Base-by-base conservation (phyloP, 257 asterid species). In the Fraxinus quadrangulata region DNA sequence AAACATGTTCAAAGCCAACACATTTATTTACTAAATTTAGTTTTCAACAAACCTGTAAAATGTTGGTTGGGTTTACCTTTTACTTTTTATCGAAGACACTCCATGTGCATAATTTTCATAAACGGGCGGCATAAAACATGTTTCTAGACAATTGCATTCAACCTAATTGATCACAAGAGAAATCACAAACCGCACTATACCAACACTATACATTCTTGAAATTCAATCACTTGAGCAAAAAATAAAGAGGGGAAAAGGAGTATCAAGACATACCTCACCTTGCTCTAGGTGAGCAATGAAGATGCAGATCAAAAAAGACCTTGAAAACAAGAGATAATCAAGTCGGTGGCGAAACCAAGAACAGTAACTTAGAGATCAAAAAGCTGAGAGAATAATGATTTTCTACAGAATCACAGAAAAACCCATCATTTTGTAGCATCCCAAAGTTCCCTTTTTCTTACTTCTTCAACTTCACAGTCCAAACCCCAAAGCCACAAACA, bases 271-370 rank as follows among this genome's bases (percentile, higher is more conserved):
- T 72, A 78, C 82, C 84, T 78, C 79, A 51, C 78, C 42, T 72
- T 4, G 24, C 31, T 61, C 30, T 39, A 19, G 26, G 8, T 6
- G 16, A 71, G 39, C 16, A 51, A 75, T 31, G 82, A 63, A 49
- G 54, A 72, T 33, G 74, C 75, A 66, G 75, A 23, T 24, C 13
- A 23, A 30, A 10, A 65, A 75, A 47, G 67, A 14, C 78, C 72
- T 74, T 54, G 74, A 76, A 76, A 26, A 3, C 10, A 47, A 78
- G 37, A 77, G 26, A 2, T 78, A 70, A 80, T 70, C 61, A 26
- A 77, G 84, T 80, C 87, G 87, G 87, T 81, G 84, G 77, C 3
- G 70, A 67, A 74, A 30, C 33, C 65, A 21, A 65, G 69, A 70
- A 47, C 65, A 70, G 33, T 39, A 70, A 72, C 71, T 39, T 2